Evolutionary conservation across 108 stramenopile genomes (phyloP).

Genomic region (Pseudonitzschia multistriata): DNA sequence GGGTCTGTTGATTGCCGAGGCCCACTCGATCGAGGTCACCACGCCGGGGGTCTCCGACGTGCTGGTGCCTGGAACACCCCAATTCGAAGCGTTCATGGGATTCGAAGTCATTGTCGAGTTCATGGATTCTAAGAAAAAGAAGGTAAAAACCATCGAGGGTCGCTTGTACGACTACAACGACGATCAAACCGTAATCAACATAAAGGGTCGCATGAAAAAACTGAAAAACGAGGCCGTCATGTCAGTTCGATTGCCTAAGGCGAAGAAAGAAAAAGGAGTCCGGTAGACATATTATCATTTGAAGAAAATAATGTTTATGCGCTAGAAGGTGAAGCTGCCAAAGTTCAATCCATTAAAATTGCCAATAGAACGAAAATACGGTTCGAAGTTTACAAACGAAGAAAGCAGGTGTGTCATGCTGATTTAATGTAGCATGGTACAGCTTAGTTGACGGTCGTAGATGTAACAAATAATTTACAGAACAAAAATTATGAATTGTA

Average conservation of each 20-base stretch:
- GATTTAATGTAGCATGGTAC: no score
- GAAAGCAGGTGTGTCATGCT: no score
- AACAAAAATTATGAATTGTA: no score
- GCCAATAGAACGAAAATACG: no score
- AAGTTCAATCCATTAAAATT: no score
- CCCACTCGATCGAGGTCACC: constrained; percentile 74
- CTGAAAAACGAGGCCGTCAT: constrained; percentile 58
- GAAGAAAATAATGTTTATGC: background rate
- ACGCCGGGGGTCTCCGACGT: constrained; percentile 59
- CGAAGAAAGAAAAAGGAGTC: constrained; percentile 72
- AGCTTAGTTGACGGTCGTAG: no score
- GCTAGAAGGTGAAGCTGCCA: no score
- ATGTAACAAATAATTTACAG: no score
- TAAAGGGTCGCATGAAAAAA: constrained; percentile 73
- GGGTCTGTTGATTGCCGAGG: constrained; percentile 49
- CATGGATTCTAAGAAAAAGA: constrained; percentile 45
- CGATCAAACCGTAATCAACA: constrained; percentile 58
- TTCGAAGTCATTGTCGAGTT: constrained; percentile 71
- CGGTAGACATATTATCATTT: background rate
- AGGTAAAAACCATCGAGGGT: constrained; percentile 55
- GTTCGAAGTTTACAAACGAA: no score
- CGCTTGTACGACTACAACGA: constrained; percentile 55
- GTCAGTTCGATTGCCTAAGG: constrained; percentile 61
- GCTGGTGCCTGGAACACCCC: constrained; percentile 9
- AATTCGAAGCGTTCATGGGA: constrained; percentile 69